Percentiles rank a stretch among this genome's conserved stretches.
These are phyloP conservation scores for Metschnikowia gelsemii DNA, from an alignment of 805 yeast genomes.

Conservation along the genomic window DNA sequence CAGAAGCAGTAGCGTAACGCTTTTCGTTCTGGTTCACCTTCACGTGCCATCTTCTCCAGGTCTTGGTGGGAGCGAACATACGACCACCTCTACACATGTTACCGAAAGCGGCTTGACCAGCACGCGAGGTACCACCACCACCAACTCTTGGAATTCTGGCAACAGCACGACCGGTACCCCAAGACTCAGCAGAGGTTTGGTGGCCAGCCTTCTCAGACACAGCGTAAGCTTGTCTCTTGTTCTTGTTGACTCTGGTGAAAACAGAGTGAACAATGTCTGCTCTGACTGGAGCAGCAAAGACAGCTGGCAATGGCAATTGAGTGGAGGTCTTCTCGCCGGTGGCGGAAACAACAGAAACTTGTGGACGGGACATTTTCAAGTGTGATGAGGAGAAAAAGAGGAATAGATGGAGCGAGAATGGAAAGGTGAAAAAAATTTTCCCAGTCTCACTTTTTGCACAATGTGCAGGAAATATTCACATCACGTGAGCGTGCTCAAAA, in stretches of 20 bases:
- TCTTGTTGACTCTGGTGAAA: conserved; percentile 97
- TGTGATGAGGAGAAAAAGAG: conserved; percentile 15
- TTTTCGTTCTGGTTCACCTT: conserved; percentile 99
- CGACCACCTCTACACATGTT: conserved; percentile 99
- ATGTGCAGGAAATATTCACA: not conserved
- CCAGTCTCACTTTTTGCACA: not conserved
- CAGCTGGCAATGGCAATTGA: conserved; percentile 94
- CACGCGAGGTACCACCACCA: conserved; percentile 99
- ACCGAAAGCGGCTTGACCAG: conserved; percentile 99
- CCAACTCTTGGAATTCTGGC: conserved; percentile 99
- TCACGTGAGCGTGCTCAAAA: conserved; percentile 2
- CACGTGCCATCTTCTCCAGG: conserved; percentile 99
- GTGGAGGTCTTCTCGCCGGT: conserved; percentile 83
- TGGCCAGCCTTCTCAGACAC: conserved; percentile 99
- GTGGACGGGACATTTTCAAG: conserved; percentile 66
- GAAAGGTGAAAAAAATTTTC: conserved; percentile 1
- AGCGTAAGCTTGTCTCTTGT: conserved; percentile 99
- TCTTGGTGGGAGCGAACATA: conserved; percentile 99
- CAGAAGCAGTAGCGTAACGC: conserved; percentile 99
- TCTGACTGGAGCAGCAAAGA: conserved; percentile 99
- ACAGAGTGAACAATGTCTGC: conserved; percentile 99
- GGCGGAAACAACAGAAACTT: conserved; percentile 90
- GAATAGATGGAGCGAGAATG: conserved; percentile 1
- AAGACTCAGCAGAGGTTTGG: conserved; percentile 99
- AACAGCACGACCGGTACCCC: conserved; percentile 99